phyloP scores from a whole-genome alignment of 371 early-diverging fungal species.

The Rhizomucor miehei region DNA sequence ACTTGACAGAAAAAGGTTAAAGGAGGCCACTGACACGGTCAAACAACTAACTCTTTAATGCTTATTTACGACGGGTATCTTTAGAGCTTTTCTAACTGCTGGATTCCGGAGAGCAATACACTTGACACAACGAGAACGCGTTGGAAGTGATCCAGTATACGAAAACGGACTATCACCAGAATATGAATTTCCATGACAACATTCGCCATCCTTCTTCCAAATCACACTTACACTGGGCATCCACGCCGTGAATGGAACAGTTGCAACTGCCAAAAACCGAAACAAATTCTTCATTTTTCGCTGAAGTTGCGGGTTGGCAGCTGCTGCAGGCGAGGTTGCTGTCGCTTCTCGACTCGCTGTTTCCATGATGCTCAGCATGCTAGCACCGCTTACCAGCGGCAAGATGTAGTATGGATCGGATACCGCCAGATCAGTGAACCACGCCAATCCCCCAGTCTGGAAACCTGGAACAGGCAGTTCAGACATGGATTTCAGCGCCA shows the following conservation, averaged over 20 bases:
- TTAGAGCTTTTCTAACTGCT: constrained; percentile 51
- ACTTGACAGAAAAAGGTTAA: too few relatives aligned
- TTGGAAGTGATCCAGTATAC: constrained; percentile 88
- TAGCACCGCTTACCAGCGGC: constrained; percentile 71
- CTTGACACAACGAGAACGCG: constrained; percentile 72
- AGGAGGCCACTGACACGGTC: too few relatives aligned
- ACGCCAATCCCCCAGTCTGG: constrained; percentile 69
- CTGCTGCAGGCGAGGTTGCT: constrained; percentile 23
- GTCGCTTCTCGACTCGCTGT: constrained; percentile 42
- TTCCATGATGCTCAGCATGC: constrained; percentile 78
- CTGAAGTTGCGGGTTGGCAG: constrained; percentile 41
- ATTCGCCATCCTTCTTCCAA: too few relatives aligned
- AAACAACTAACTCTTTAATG: too few relatives aligned
- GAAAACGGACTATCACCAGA: constrained; percentile 61
- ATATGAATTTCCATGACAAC: background rate
- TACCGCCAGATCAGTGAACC: constrained; percentile 82
- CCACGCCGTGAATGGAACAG: constrained; percentile 66
- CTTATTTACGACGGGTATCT: constrained; percentile 37
- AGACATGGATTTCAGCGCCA: constrained; percentile 82
- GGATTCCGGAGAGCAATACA: constrained; percentile 58
- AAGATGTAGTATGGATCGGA: constrained; percentile 83
- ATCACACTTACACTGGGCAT: constrained; percentile 69
- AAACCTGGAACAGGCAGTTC: constrained; percentile 86
- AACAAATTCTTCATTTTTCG: constrained; percentile 65
- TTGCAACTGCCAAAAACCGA: constrained; percentile 60